A percentile compares a stretch with the other conserved stretches of the same genome.
Evolutionary conservation across 2,329 filamentous ascomycete species (phyloP).

Genomic region (Trichothecium sympodiale): DNA sequence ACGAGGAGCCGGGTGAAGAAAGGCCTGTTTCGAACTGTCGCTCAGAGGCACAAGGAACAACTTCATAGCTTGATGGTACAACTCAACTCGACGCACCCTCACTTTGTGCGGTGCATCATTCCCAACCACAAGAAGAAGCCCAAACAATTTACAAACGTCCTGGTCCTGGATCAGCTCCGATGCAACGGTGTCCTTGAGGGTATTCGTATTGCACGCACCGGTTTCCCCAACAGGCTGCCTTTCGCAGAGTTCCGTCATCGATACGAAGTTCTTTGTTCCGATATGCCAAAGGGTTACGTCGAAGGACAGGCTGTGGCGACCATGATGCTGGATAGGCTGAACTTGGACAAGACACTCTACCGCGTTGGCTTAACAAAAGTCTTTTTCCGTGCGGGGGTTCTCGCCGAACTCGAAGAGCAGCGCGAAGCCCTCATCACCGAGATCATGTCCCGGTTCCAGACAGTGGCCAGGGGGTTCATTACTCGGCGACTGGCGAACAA

Average conservation of each 20-base stretch:
- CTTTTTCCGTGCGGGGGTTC: slow-evolving; percentile 91
- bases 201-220: slow-evolving; percentile 91
- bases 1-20: slow-evolving; percentile 82
- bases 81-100: slow-evolving; percentile 89
- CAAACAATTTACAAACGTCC: slow-evolving; percentile 79
- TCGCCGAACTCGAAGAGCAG: slow-evolving; percentile 94
- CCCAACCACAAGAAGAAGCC: slow-evolving; percentile 97
- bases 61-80: slow-evolving; percentile 93
- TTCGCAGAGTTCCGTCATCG: slow-evolving; percentile 92
- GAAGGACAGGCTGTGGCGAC: slow-evolving; percentile 80
- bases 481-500: slow-evolving; percentile 86
- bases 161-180: slow-evolving; percentile 94
- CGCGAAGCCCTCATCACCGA: slow-evolving; percentile 85
- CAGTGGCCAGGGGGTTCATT: slow-evolving; percentile 78
- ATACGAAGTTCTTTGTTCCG: slow-evolving; percentile 85
- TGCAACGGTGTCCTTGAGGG: slow-evolving; percentile 99
- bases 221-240: slow-evolving; percentile 85
- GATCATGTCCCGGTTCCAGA: slow-evolving; percentile 90
- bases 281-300: slow-evolving; percentile 81
- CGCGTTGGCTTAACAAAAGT: slow-evolving; percentile 94
- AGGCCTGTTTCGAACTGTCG: slow-evolving; percentile 91
- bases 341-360: slow-evolving; percentile 75
- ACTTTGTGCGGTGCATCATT: slow-evolving; percentile 95
- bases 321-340: slow-evolving; percentile 81
- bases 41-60: slow-evolving; percentile 95